Evolutionary conservation across 768 basidiomycete species (phyloP), one percentile per base, ranked within the genome.

Genomic region (Suillus paluster): DNA sequence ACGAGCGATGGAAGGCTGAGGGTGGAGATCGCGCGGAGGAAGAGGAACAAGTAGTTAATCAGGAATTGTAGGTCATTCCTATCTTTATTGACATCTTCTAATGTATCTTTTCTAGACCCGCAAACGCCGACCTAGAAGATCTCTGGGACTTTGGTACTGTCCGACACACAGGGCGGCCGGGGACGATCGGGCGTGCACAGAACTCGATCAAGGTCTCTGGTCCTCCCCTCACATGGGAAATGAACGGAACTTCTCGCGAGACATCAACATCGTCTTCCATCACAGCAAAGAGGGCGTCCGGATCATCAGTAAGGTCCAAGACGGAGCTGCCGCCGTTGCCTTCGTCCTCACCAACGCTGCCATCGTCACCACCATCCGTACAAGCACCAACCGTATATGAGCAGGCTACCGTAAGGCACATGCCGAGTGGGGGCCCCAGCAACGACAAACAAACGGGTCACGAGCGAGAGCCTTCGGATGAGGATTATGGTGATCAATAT

Each of bases 121-220:
- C 78, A 14, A 80, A 80, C 59, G 83, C 81, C 39, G 90, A 91
- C 66, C 81, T 84, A 3, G 92, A 93, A 57, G 94, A 96, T 65
- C 78, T 98, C 38, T 99, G 97, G 97, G 97, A 99, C 73, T 97
- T 98, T 76, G 97, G 97, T 15, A 99, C 97, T 9, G 90, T 99
- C 50, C 91, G 93, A 60, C 89, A 95, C 69, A 85, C 85, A 46
- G 77, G 82, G 49, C 78, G 83, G 66, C 73, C 78, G 61, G 80
- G 77, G 21, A 92, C 92, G 17, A 81, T 93, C 50, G 92, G 92
- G n/a, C 84, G 88, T 57, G 75, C 86, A 25, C 71, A 71, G 36
- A 84, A 82, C 67, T 83, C 83, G 60, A 76, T 86, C 64, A 83
- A 83, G 57, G 78, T 84, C 45, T 84, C 88, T 44, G 89, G 89